Evolutionary conservation across 1,284 basidiomycete species (phyloP).

Genomic region (Mycena citricolor): DNA sequence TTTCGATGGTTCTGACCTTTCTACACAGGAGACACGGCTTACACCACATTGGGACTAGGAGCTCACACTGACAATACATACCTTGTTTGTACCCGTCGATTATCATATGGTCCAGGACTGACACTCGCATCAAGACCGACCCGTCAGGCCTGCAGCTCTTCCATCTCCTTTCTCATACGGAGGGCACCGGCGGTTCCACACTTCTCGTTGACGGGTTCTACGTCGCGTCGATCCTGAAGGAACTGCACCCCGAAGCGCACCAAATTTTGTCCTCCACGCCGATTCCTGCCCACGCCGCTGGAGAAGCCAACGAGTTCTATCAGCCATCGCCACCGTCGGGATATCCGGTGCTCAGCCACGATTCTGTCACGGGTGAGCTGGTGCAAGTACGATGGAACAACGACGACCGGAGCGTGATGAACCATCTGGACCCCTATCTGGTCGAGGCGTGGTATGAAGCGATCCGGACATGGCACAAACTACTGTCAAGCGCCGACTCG

Average conservation of each 20-base stretch:
- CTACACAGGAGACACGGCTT: slow-evolving; percentile 89
- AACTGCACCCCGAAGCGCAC: slow-evolving; percentile 75
- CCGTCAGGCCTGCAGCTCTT: slow-evolving; percentile 94
- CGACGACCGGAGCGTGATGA: slow-evolving; percentile 86
- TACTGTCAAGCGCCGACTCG: slow-evolving; percentile 76
- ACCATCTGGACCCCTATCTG: slow-evolving; percentile 51
- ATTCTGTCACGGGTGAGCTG: slow-evolving; percentile 60
- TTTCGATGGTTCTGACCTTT: too few species aligned
- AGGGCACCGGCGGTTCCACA: slow-evolving; percentile 82
- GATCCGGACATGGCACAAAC: slow-evolving; percentile 74
- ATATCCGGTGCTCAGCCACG: slow-evolving; percentile 73
- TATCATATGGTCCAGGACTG: background rate
- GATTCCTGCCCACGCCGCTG: slow-evolving; percentile 87
- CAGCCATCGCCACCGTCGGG: slow-evolving; percentile 58
- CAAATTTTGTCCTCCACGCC: slow-evolving; percentile 66
- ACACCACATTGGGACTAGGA: slow-evolving; percentile 84
- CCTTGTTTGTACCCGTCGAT: slow-evolving; percentile 58
- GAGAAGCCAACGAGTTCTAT: slow-evolving; percentile 67
- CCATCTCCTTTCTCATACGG: slow-evolving; percentile 86
- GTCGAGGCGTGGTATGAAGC: slow-evolving; percentile 85
- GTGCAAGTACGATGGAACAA: slow-evolving; percentile 92
- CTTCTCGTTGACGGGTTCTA: slow-evolving; percentile 96
- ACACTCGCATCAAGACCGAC: slow-evolving; percentile 59
- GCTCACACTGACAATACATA: slow-evolving; percentile 98
- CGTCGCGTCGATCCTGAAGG: slow-evolving; percentile 77